Evolutionary conservation across 2,329 filamentous ascomycete species (phyloP), one percentile per base, ranked within the genome.

Genomic region (Pseudogymnoascus sp.): DNA sequence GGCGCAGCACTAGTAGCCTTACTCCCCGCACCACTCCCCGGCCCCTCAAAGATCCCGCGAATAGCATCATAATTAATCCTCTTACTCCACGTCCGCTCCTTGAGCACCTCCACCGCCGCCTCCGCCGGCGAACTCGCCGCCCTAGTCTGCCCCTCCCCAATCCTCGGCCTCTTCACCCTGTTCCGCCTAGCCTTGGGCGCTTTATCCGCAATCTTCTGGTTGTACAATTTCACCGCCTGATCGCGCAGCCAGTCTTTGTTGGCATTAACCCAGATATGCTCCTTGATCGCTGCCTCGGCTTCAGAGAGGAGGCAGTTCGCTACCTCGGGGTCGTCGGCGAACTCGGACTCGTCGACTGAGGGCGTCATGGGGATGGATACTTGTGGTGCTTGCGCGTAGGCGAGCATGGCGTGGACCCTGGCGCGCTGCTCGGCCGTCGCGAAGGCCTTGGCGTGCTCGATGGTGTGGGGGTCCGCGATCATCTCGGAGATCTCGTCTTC

Each of bases 191-290:
- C 82, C 76, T 82, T 89, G 67, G 67, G 79, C 64, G 76, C 82
- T 9, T 80, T 81, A 26, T 73, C 77, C 64, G 83, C 83, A 66
- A 84, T 78, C 74, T 92, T 90, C 64, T 87, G 84, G 40, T 89
- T 84, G 63, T 96, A 88, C 6, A 89, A 82, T 75, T 95, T 96
- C 65, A 90, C 86, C 72, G 97, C 92, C 72, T 96, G 89, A 59
- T 87, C 84, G 7, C 93, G 89, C 40, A 99, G 81, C 84, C 93
- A 99, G 68, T 96, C 91, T 73, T 95, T 92, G 75, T 99, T 97
- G 72, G 93, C 88, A 65, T 93, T 93, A 46, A 96, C 87, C 95
- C 95, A 99, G 61, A 97, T 90, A 65, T 87, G 86, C 74, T 97
- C 93, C 74, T 97, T 97, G 72, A 92, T 85, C 35, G 83, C 83